Percentiles rank a stretch among this genome's conserved stretches.
Conservation (phyloP, 1,284 basidiomycete genomes). For the Chalciporus sp. region DNA sequence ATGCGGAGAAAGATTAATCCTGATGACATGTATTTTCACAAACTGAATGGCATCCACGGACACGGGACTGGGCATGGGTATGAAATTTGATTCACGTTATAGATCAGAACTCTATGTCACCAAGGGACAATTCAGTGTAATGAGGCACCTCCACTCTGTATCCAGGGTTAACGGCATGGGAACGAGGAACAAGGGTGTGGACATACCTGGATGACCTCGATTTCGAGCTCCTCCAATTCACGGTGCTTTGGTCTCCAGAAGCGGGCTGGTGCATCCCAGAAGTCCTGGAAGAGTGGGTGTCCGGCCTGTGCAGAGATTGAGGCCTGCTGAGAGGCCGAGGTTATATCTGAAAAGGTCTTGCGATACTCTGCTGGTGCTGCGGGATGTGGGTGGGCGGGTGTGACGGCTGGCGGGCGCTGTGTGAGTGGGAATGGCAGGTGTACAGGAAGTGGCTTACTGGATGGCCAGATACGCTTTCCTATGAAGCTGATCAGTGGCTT, state of each 20-base stretch:
- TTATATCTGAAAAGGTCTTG: slow-evolving; percentile 60
- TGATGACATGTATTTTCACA: slow-evolving; percentile 8
- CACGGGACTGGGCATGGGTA: background rate
- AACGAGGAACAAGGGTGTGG: background rate
- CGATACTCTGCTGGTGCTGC: slow-evolving; percentile 72
- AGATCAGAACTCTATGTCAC: background rate
- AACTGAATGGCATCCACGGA: slow-evolving; percentile 1
- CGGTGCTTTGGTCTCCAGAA: slow-evolving; percentile 65
- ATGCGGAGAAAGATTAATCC: slow-evolving; percentile 88
- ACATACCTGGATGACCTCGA: slow-evolving; percentile 79
- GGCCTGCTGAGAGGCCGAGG: slow-evolving; percentile 45
- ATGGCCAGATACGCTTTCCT: slow-evolving; percentile 67
- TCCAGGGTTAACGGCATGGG: slow-evolving; percentile 10
- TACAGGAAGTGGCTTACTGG: slow-evolving; percentile 42
- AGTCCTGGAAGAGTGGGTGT: slow-evolving; percentile 55
- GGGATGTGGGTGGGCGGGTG: slow-evolving; percentile 72
- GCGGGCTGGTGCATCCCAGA: slow-evolving; percentile 78
- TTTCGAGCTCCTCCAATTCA: slow-evolving; percentile 67
- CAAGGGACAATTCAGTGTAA: slow-evolving; percentile 37
- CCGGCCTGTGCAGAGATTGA: slow-evolving; percentile 28
- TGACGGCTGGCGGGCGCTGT: slow-evolving; percentile 46
- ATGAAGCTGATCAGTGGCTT: slow-evolving; percentile 81
- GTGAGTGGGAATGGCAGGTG: slow-evolving; percentile 7
- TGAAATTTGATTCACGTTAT: background rate
- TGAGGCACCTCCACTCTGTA: slow-evolving; percentile 75